phyloP scores from a whole-genome alignment of 495 filamentous ascomycete species.

The Venustampulla echinocandica region DNA sequence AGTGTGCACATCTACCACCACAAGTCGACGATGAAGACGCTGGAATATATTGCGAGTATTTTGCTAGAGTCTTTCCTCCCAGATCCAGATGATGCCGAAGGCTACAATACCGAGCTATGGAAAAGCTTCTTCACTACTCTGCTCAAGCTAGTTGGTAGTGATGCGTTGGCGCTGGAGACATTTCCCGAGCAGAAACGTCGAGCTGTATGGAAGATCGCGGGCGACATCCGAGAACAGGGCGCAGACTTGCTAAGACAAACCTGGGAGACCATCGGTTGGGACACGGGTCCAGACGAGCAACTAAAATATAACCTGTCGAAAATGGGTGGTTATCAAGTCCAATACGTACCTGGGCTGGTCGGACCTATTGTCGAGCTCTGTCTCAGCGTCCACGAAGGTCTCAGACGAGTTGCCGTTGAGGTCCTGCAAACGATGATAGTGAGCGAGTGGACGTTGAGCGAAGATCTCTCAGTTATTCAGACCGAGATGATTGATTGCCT shows the following conservation, averaged over 20 bases:
- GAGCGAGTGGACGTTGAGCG: conserved; percentile 94
- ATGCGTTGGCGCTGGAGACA: conserved; percentile 84
- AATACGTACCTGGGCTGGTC: conserved; percentile 90
- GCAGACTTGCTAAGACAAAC: conserved; percentile 73
- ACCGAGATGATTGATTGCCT: conserved; percentile 95
- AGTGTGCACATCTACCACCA: conserved; percentile 94
- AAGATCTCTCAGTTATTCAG: conserved; percentile 85
- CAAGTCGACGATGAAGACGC: conserved; percentile 74
- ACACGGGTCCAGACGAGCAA: conserved; percentile 68
- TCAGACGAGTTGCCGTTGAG: conserved; percentile 83
- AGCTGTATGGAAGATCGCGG: conserved; percentile 97
- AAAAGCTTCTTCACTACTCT: conserved; percentile 84
- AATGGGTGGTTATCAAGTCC: conserved; percentile 94
- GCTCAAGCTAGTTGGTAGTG: conserved; percentile 79
- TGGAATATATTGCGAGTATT: conserved; percentile 75
- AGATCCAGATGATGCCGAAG: conserved; percentile 82
- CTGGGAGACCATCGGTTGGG: conserved; percentile 98
- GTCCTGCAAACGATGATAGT: conserved; percentile 96
- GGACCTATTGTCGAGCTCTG: conserved; percentile 89
- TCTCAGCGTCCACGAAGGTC: conserved; percentile 86
- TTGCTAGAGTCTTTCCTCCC: conserved; percentile 74
- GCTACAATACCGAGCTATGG: conserved; percentile 90
- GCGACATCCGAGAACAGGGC: conserved; percentile 88
- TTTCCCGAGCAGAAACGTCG: conserved; percentile 95
- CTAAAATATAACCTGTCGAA: conserved; percentile 67